Conservation (phyloP, 2,329 filamentous ascomycete species). For the Hypocrella siamensis region DNA sequence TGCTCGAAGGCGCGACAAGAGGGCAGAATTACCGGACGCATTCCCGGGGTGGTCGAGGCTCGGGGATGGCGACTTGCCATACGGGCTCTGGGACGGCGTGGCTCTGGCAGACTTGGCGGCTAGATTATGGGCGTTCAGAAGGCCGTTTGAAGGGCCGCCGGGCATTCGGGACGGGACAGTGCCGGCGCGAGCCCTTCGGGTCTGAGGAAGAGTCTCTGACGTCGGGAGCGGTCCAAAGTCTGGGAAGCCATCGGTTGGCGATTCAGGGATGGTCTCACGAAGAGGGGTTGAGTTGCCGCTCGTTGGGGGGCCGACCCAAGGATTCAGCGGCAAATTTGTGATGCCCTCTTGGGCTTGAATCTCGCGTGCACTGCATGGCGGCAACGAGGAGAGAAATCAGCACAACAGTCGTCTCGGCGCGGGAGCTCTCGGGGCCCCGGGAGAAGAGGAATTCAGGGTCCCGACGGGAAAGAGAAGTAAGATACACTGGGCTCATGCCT, state of each 20-base stretch:
- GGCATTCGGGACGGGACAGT: constrained; percentile 94
- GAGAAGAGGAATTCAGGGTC: too few species aligned
- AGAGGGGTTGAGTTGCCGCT: constrained; percentile 93
- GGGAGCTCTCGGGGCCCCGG: too few species aligned
- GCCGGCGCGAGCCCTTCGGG: constrained; percentile 73
- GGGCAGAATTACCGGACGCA: constrained; percentile 45
- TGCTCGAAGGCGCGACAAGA: constrained; percentile 74
- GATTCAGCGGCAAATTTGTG: constrained; percentile 47
- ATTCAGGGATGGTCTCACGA: constrained; percentile 94
- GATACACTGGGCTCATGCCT: too few species aligned
- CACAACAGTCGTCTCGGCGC: too few species aligned
- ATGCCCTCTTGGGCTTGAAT: constrained; percentile 95
- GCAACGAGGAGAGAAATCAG: too few species aligned
- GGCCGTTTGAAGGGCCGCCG: constrained; percentile 47
- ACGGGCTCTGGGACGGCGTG: constrained; percentile 77
- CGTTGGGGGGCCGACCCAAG: constrained; percentile 91
- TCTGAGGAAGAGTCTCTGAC: constrained; percentile 48
- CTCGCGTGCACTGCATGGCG: constrained; percentile 78
- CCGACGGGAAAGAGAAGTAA: background rate
- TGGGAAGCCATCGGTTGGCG: constrained; percentile 87
- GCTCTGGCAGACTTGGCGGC: constrained; percentile 69
- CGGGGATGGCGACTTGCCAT: constrained; percentile 48
- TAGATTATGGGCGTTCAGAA: constrained; percentile 38
- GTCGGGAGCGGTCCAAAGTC: constrained; percentile 65
- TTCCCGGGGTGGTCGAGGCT: constrained; percentile 33